Base-by-base conservation (phyloP, 1,284 basidiomycete species). In the Puccinia brachypodii region DNA sequence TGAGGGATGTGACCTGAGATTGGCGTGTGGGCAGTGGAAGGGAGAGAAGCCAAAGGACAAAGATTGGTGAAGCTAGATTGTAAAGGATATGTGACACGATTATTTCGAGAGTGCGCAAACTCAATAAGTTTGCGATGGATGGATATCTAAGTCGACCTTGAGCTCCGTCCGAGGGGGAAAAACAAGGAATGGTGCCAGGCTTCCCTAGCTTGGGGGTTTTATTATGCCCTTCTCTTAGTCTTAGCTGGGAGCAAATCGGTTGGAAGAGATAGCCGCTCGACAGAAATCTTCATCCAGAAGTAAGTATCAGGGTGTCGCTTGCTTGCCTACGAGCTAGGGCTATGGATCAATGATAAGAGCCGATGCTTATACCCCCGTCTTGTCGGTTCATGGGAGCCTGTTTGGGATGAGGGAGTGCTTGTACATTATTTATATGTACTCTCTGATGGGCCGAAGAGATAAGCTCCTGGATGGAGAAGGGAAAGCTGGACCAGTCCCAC, bases 101-200 rank as follows among this genome's bases (percentile, higher is more conserved):
- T 28, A 53, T 13, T 53, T 11, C 50, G 60, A 36, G 40, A 13
- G 64, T 44, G 64, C 25, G 36, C 13, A 9, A 68, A 44, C 36
- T 68, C 38, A 44, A n/a, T 22, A 64, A 64, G 6, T 68, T 68
- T 68, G 62, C 62, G 62, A 64, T 68, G 40, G 64, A 68, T 44
- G 64, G 40, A 42, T 25, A n/a, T 8, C 9, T 56, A 6, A 68
- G 60, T 33, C 25, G 60, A 36, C 60, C 22, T 53, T 53, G 56
- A 66, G 62, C 19, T 66, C 36, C 22, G 36, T 66, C 36, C 22
- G 64, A 68, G 19, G 42, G 64, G 64, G 64, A 68, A 44, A 68
- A 44, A 68, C 64, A 68, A 22, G 44, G 38, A 22, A 9, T 44
- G 1, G 64, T 14, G 40, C 44, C 40, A 36, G 40, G 36, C 11